Conservation (phyloP, 768 basidiomycete species). For the Myochromella boudieri region DNA sequence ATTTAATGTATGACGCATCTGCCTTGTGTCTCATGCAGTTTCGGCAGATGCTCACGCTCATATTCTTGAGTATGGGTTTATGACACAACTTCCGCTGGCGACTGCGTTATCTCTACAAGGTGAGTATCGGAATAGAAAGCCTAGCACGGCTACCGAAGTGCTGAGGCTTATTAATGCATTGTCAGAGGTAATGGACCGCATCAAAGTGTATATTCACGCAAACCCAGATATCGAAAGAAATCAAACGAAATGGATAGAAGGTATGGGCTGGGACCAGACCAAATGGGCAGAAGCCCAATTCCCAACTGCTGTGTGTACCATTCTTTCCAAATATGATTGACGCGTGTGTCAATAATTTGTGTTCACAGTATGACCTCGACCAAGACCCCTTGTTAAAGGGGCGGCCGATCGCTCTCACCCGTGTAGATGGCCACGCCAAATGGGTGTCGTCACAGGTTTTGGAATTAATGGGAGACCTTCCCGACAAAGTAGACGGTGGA, state of each 20-base stretch:
- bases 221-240: constrained; percentile 58
- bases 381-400: constrained; percentile 64
- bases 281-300: constrained; percentile 64
- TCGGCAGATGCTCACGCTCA: constrained; percentile 77
- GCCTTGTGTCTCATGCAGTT: neutral
- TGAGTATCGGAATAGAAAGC: too few species aligned
- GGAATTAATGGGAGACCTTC: constrained; percentile 59
- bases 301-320: constrained; percentile 62
- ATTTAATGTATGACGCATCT: neutral
- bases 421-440: constrained; percentile 82
- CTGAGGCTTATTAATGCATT: too few species aligned
- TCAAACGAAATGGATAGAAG: constrained; percentile 69
- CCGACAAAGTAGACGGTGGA: constrained; percentile 69
- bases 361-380: constrained; percentile 68
- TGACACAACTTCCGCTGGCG: constrained; percentile 63
- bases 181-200: constrained; percentile 60
- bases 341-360: neutral
- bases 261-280: constrained; percentile 95
- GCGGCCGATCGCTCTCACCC: constrained; percentile 68
- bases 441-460: constrained; percentile 85
- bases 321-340: neutral
- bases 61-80: constrained; percentile 71
- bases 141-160: too few species aligned
- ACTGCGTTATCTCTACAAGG: constrained; percentile 60
- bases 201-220: constrained; percentile 57